Evolutionary conservation across 495 filamentous ascomycete genomes (phyloP).

Genomic region (Aspergillus indologenus): DNA sequence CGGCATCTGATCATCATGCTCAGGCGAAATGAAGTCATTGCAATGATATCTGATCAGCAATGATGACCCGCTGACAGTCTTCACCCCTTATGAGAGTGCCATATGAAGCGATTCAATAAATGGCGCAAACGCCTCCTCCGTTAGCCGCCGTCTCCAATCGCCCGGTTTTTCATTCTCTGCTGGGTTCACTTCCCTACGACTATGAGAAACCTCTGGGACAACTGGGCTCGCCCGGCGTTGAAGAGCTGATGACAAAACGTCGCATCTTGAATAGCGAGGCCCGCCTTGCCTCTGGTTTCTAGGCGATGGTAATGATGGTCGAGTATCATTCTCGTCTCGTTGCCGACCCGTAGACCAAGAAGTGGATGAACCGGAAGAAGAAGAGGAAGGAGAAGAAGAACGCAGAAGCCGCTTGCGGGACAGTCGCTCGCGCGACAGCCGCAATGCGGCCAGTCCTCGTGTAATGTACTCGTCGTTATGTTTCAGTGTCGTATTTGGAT

Average conservation of each 20-base stretch:
- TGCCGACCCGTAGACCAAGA: background rate
- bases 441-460: background rate
- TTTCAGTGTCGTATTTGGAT: background rate
- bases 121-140: background rate
- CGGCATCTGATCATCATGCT: background rate
- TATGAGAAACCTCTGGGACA: background rate
- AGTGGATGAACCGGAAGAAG: background rate
- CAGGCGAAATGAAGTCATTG: background rate
- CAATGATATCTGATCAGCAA: background rate
- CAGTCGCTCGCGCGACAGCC: background rate
- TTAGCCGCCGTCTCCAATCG: constrained; percentile 1
- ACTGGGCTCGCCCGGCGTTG: background rate
- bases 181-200: background rate
- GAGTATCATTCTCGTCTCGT: background rate
- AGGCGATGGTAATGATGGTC: background rate
- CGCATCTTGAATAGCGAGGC: background rate
- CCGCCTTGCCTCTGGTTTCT: background rate
- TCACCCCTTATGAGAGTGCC: background rate
- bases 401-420: background rate
- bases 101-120: background rate
- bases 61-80: background rate
- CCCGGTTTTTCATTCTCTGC: background rate
- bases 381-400: background rate
- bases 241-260: background rate
- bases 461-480: background rate